Percentiles rank a stretch among this genome's conserved stretches.
phyloP scores from a whole-genome alignment of 1,139 yeast species.

The Insectozyma bohioensis region DNA sequence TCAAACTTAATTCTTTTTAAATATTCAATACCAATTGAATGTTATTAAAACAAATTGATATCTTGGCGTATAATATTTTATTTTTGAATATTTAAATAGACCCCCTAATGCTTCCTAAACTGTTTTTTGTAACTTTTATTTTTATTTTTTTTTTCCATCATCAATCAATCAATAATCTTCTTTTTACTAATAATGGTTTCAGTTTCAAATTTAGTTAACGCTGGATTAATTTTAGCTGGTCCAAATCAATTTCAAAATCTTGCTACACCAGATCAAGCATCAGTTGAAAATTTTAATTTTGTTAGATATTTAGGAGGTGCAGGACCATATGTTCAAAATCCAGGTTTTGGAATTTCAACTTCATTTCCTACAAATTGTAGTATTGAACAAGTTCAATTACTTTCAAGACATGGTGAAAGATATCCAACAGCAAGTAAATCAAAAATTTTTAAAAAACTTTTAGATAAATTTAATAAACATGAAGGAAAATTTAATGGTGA shows the following conservation, averaged over 20 bases:
- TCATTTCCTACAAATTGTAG: constrained; percentile 51
- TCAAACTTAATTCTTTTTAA: no score
- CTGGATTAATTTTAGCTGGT: constrained; percentile 31
- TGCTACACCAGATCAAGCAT: constrained; percentile 38
- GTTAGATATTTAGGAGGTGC: constrained; percentile 46
- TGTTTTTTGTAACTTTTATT: no score
- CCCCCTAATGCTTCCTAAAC: no score
- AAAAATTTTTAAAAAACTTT: constrained; percentile 16
- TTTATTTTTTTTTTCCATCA: no score
- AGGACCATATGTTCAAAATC: constrained; percentile 51
- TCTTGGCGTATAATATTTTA: no score
- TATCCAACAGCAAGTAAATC: constrained; percentile 49
- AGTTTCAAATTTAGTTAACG: constrained; percentile 28
- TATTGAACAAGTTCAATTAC: constrained; percentile 61
- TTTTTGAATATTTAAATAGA: no score
- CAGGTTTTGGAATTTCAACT: constrained; percentile 48
- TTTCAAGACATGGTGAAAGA: constrained; percentile 72
- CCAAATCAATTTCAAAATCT: constrained; percentile 28
- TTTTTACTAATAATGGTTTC: constrained; percentile 25
- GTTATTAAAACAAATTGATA: no score
- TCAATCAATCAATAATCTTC: no score
- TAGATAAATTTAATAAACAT: constrained; percentile 21
- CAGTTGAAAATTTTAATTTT: constrained; percentile 40
- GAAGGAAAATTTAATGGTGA: constrained; percentile 29
- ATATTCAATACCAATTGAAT: no score